phyloP scores from a whole-genome alignment of 768 basidiomycete genomes.

The Sarcodon sp. region DNA sequence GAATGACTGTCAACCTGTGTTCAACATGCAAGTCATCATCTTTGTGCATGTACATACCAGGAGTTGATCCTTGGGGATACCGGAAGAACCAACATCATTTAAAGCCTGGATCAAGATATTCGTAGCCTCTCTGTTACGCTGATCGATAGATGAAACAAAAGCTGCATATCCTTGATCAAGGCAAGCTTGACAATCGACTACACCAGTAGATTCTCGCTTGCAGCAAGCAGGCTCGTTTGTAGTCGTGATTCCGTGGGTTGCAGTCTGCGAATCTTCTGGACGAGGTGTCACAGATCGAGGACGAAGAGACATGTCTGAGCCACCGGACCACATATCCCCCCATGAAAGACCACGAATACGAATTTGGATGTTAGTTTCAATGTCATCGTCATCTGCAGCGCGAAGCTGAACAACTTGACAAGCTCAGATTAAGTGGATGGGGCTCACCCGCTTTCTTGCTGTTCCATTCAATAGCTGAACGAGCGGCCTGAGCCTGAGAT shows the following conservation, averaged over 20 bases:
- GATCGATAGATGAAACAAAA: background rate
- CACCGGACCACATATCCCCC: background rate
- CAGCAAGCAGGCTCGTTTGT: slow-evolving; percentile 11
- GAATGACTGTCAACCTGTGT: background rate
- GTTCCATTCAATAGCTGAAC: slow-evolving; percentile 60
- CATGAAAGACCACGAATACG: slow-evolving; percentile 18
- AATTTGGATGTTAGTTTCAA: slow-evolving; percentile 55
- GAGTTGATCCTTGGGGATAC: slow-evolving; percentile 16
- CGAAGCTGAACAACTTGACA: background rate
- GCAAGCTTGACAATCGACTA: slow-evolving; percentile 14
- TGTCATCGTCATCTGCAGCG: slow-evolving; percentile 65
- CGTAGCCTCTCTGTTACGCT: background rate
- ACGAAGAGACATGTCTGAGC: no score
- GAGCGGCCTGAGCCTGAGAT: slow-evolving; percentile 39
- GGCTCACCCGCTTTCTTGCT: slow-evolving; percentile 77
- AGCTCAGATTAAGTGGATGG: background rate
- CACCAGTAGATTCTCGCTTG: slow-evolving; percentile 2
- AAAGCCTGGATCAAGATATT: slow-evolving; percentile 5
- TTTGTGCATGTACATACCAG: slow-evolving; percentile 14
- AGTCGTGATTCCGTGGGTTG: slow-evolving; percentile 7
- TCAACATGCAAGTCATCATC: no score
- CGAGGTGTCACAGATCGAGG: no score
- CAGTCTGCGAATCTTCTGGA: background rate
- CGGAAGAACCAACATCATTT: slow-evolving; percentile 8
- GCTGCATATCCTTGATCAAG: slow-evolving; percentile 4